Conservation (phyloP, 2,329 filamentous ascomycete genomes). For the Diatrype stigma region DNA sequence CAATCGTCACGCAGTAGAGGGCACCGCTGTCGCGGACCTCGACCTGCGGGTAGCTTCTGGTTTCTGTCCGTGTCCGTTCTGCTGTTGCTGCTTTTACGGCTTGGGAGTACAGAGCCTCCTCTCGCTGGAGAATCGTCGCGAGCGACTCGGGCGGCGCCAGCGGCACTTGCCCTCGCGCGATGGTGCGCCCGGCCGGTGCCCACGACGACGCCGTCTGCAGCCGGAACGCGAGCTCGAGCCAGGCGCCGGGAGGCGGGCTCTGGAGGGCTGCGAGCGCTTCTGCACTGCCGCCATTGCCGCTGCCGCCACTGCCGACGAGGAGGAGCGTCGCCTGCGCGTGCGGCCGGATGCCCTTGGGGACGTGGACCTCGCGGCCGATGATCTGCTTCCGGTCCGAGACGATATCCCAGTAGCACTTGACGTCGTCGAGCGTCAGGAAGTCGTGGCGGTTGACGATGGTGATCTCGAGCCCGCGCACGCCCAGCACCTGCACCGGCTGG, state of each 20-base stretch:
- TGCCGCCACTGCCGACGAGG: constrained; percentile 27
- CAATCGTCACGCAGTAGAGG: constrained; percentile 31
- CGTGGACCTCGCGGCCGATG: constrained; percentile 30
- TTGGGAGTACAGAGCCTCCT: constrained; percentile 1
- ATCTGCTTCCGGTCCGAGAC: constrained; percentile 34
- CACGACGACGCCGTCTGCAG: constrained; percentile 43
- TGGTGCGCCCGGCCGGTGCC: constrained; percentile 46
- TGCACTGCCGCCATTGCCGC: too few species aligned
- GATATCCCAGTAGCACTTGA: constrained; percentile 41
- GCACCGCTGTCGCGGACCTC: constrained; percentile 18
- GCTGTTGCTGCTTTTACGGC: background rate
- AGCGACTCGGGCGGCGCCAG: constrained; percentile 32
- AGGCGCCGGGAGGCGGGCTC: constrained; percentile 33
- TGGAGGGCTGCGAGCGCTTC: constrained; percentile 18
- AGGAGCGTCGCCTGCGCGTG: constrained; percentile 34
- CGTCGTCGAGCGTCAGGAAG: constrained; percentile 46
- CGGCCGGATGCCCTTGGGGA: constrained; percentile 42
- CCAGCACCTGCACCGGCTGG: constrained; percentile 52
- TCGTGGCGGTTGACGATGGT: constrained; percentile 52
- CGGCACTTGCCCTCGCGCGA: constrained; percentile 46
- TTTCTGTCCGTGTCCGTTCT: too few species aligned
- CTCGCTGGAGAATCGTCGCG: constrained; percentile 19
- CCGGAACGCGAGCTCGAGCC: constrained; percentile 46
- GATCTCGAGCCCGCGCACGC: constrained; percentile 38
- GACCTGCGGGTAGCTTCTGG: constrained; percentile 13